Evolutionary conservation across 1,139 yeast species (phyloP).

Genomic region (Candida glucosophila): DNA sequence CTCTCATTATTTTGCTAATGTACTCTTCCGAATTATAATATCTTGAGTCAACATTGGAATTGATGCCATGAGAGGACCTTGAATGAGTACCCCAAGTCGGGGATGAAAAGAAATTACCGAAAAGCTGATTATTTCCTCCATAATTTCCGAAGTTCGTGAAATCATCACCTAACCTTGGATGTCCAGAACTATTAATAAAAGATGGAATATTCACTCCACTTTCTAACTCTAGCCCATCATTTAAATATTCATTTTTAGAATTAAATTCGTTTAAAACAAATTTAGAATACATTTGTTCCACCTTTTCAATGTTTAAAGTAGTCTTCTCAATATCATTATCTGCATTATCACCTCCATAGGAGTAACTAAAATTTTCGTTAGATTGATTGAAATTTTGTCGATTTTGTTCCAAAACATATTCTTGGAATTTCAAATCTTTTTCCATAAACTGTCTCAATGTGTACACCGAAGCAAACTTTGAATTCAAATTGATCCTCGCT

Average conservation of each 20-base stretch:
- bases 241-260: conserved; percentile 4
- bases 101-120: conserved; percentile 2
- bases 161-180: conserved; percentile 19
- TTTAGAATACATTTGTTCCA: conserved; percentile 41
- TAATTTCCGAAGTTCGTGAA: conserved; percentile 14
- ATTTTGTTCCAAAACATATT: conserved; percentile 18
- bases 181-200: conserved; percentile 17
- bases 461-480: conserved; percentile 34
- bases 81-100: conserved; percentile 6
- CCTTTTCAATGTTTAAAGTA: conserved; percentile 15
- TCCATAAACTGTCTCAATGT: conserved; percentile 46
- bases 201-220: conserved; percentile 19
- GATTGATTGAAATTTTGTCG: conserved; percentile 9
- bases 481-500: conserved; percentile 14
- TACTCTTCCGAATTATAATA: conserved; percentile 16
- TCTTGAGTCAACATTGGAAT: conserved; percentile 8
- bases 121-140: conserved; percentile 7
- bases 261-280: conserved; percentile 20
- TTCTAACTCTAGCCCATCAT: conserved; percentile 23
- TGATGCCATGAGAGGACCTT: conserved; percentile 4
- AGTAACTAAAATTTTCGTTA: conserved; percentile 4
- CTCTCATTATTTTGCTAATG: conserved; percentile 12
- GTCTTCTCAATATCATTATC: conserved; percentile 14
- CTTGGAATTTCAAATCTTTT: conserved; percentile 37
- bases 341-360: conserved; percentile 5